Percentiles rank a stretch among this genome's conserved stretches.
Evolutionary conservation across 768 basidiomycete species (phyloP).

Genomic region (Mycena chlorophos): DNA sequence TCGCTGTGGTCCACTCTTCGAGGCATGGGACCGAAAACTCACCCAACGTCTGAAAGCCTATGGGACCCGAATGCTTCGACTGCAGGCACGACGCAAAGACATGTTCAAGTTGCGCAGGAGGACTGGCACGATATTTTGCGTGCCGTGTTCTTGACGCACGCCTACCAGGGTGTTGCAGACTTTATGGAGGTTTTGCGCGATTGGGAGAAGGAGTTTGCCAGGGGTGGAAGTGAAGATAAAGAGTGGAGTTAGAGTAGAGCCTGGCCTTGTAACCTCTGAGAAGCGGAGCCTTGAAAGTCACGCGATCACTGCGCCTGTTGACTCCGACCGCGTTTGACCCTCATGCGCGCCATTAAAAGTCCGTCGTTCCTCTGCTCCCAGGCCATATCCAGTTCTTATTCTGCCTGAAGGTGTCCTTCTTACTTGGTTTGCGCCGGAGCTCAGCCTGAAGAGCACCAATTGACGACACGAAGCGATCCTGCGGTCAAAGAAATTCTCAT

Average conservation of each 20-base stretch:
- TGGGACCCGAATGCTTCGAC: background rate
- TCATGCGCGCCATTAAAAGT: background rate
- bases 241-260: too few species aligned
- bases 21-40: too few species aligned
- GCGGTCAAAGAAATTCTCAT: conserved; percentile 88
- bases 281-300: too few species aligned
- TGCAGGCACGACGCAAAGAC: background rate
- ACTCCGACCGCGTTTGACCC: too few species aligned
- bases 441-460: background rate
- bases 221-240: too few species aligned
- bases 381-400: background rate
- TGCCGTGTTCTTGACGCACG: background rate
- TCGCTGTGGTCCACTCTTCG: too few species aligned
- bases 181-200: background rate
- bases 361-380: background rate
- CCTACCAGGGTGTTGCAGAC: background rate
- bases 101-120: too few species aligned
- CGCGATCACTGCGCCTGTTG: too few species aligned
- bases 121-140: background rate
- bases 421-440: background rate
- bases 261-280: too few species aligned
- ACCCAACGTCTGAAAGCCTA: too few species aligned
- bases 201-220: too few species aligned
- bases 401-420: background rate
- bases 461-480: conserved; percentile 57